Conservation (phyloP, 2,329 filamentous ascomycete genomes). For the Fusarium buharicum region DNA sequence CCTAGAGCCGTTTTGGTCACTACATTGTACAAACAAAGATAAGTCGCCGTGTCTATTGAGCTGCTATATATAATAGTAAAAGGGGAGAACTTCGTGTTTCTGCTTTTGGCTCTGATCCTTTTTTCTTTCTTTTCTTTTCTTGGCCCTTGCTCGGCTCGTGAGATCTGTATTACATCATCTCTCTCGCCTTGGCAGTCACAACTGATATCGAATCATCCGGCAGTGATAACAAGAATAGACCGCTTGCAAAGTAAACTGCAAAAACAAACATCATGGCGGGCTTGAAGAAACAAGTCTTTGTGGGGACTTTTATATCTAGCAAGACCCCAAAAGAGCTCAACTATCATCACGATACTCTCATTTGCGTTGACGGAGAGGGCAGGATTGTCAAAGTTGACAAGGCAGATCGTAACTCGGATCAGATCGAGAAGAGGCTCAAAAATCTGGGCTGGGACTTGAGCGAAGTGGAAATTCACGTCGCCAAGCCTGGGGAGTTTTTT, state of each 20-base stretch:
- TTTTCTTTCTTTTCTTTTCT: background rate
- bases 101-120: background rate
- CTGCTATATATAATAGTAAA: slow-evolving; percentile 20
- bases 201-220: background rate
- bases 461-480: slow-evolving; percentile 52
- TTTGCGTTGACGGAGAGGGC: slow-evolving; percentile 62
- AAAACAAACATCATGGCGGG: slow-evolving; percentile 22
- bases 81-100: background rate
- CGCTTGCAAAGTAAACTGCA: background rate
- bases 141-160: background rate
- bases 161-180: slow-evolving; percentile 14
- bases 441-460: slow-evolving; percentile 57
- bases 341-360: slow-evolving; percentile 61
- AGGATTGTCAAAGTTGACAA: slow-evolving; percentile 61
- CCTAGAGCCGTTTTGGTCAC: background rate
- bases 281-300: slow-evolving; percentile 58
- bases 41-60: slow-evolving; percentile 14
- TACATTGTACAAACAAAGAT: slow-evolving; percentile 9
- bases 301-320: slow-evolving; percentile 67
- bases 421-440: slow-evolving; percentile 50
- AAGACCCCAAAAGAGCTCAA: slow-evolving; percentile 60
- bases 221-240: background rate
- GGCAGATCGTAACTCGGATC: slow-evolving; percentile 48
- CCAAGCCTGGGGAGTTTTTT: slow-evolving; percentile 72
- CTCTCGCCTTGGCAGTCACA: background rate